Evolutionary conservation across 306 rosid genomes (phyloP).

Genomic region (Hippophae gyantsensis): DNA sequence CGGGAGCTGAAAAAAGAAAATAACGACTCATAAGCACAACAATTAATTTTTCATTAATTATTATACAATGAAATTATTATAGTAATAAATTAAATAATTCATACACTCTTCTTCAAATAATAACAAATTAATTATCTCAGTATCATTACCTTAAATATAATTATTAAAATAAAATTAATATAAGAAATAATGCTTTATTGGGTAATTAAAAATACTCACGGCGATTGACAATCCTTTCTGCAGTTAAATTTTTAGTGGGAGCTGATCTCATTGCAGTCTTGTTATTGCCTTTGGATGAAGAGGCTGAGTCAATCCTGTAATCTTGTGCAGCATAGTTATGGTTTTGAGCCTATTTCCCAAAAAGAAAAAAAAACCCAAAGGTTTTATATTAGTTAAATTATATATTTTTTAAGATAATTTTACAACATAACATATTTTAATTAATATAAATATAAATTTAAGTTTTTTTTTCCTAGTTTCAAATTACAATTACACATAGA

Average conservation of each 20-base stretch:
- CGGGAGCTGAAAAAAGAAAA: constrained; percentile 89
- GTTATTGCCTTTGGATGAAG: constrained; percentile 57
- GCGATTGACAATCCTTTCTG: constrained; percentile 66
- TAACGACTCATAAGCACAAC: constrained; percentile 30
- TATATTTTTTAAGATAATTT: not conserved
- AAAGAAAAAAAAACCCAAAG: not conserved
- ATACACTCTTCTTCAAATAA: no score
- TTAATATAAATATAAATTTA: not conserved
- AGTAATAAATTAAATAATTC: no score
- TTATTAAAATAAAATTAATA: not conserved
- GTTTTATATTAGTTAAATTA: not conserved
- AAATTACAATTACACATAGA: no score
- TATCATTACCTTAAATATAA: not conserved
- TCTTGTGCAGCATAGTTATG: constrained; percentile 38
- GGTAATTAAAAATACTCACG: constrained; percentile 37
- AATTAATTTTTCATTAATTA: constrained; percentile 2
- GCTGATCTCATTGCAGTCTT: constrained; percentile 57
- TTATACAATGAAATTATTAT: no score
- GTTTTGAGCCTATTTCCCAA: constrained; percentile 29
- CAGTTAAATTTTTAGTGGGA: constrained; percentile 33
- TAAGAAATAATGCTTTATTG: not conserved
- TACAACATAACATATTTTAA: constrained; percentile 4
- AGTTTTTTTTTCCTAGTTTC: no score
- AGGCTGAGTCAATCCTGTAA: constrained; percentile 53
- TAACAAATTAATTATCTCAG: no score